These are phyloP conservation scores for Amphirosellinia nigrospora DNA, from an alignment of 495 filamentous ascomycete species.

Conservation along the genomic window DNA sequence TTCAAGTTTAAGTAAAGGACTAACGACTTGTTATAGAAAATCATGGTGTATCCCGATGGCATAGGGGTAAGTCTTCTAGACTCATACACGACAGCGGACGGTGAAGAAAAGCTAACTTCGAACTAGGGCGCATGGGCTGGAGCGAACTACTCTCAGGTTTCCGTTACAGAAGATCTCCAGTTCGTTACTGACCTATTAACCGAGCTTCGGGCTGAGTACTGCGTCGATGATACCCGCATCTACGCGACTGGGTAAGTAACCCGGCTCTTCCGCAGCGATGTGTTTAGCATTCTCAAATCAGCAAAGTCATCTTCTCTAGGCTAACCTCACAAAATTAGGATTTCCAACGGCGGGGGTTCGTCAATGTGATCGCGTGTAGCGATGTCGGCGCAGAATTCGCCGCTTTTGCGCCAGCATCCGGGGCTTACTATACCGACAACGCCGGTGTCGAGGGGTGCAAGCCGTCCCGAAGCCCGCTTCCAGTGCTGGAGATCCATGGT, in stretches of 20 bases:
- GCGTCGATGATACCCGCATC: conserved; percentile 57
- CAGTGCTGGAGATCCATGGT: conserved; percentile 56
- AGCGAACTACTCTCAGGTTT: conserved; percentile 40
- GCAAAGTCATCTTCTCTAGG: neutral
- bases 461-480: conserved; percentile 46
- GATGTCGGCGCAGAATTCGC: conserved; percentile 48
- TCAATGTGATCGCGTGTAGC: conserved; percentile 58
- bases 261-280: neutral
- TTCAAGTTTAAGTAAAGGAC: neutral
- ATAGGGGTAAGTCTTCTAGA: conserved; percentile 30
- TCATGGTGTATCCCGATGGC: conserved; percentile 43
- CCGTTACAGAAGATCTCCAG: conserved; percentile 51
- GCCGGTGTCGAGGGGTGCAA: conserved; percentile 38
- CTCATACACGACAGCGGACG: neutral
- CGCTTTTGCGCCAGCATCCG: conserved; percentile 52
- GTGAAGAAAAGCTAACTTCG: conserved; percentile 4
- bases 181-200: conserved; percentile 56
- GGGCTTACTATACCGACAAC: conserved; percentile 40
- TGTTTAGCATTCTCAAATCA: neutral
- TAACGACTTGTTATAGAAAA: conserved; percentile 30
- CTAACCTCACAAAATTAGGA: conserved; percentile 34
- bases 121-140: conserved; percentile 42
- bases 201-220: conserved; percentile 50
- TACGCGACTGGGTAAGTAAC: conserved; percentile 52
- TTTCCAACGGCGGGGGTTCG: conserved; percentile 65